These are phyloP conservation scores for Tolypocladium tropicale DNA, from an alignment of 2,329 filamentous ascomycete species.

Conservation along the genomic window DNA sequence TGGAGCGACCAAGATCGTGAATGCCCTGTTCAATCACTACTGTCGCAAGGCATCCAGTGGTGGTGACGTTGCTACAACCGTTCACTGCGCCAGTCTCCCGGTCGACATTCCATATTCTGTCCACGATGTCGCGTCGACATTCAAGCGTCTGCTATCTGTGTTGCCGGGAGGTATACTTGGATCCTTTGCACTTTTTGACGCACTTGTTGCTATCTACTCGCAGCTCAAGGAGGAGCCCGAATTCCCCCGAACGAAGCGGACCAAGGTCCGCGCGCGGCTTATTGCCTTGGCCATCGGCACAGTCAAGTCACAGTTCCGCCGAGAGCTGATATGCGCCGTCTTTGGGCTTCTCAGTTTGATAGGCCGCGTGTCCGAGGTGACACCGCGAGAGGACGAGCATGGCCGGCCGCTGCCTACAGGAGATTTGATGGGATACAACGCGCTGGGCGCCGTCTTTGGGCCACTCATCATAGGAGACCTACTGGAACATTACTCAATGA, in stretches of 20 bases:
- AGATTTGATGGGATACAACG: constrained; percentile 54
- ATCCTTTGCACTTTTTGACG: constrained; percentile 50
- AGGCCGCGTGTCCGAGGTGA: constrained; percentile 44
- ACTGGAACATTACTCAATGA: constrained; percentile 40
- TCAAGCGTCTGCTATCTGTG: constrained; percentile 54
- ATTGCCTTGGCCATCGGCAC: constrained; percentile 54
- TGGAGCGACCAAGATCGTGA: constrained; percentile 46
- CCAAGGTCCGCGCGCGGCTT: constrained; percentile 49
- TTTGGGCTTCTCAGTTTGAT: constrained; percentile 55
- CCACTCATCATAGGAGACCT: constrained; percentile 52
- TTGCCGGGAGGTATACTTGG: constrained; percentile 58
- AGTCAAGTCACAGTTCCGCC: constrained; percentile 47
- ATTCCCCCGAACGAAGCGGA: constrained; percentile 40
- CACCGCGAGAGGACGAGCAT: constrained; percentile 38
- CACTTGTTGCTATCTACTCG: constrained; percentile 49
- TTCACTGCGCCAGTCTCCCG: constrained; percentile 49
- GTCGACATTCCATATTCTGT: constrained; percentile 47
- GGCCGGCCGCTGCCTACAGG: constrained; percentile 42
- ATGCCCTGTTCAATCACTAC: constrained; percentile 54
- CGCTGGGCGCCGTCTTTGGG: constrained; percentile 55
- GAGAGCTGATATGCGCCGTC: constrained; percentile 56
- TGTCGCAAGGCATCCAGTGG: constrained; percentile 36
- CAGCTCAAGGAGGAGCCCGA: constrained; percentile 43
- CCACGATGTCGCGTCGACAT: constrained; percentile 57
- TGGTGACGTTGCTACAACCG: constrained; percentile 44